phyloP scores from a whole-genome alignment of 306 rosid genomes.

The Quercus agrifolia region DNA sequence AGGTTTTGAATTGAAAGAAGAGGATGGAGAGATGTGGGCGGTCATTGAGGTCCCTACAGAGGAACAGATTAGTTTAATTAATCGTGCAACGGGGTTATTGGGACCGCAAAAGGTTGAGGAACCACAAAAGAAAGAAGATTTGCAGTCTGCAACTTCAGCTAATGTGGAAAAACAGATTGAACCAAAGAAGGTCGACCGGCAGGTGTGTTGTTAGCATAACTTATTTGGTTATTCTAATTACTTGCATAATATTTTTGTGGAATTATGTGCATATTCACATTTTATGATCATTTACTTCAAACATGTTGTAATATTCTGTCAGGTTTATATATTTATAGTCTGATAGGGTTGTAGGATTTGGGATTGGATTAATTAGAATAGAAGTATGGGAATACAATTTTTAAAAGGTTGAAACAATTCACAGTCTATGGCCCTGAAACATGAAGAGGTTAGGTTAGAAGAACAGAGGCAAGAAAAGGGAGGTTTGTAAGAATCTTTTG shows the following conservation, averaged over 20 bases:
- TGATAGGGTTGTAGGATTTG: neutral
- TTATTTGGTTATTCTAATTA: neutral
- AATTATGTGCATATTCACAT: too few relatives aligned
- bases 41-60: constrained; percentile 61
- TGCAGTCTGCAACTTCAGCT: constrained; percentile 16
- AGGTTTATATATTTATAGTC: neutral
- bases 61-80: constrained; percentile 41
- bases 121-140: constrained; percentile 28
- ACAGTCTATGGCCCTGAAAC: too few relatives aligned
- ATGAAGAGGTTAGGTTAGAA: too few relatives aligned
- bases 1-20: constrained; percentile 69
- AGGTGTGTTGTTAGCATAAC: constrained; percentile 43
- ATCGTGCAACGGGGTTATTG: constrained; percentile 43
- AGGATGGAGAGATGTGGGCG: constrained; percentile 90
- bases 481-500: too few relatives aligned
- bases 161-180: constrained; percentile 32
- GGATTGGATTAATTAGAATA: neutral
- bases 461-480: neutral
- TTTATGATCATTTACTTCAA: too few relatives aligned
- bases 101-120: constrained; percentile 46
- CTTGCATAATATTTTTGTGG: neutral
- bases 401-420: neutral
- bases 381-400: neutral
- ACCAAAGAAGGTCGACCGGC: constrained; percentile 66
- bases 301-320: too few relatives aligned